A percentile compares a stretch with the other conserved stretches of the same genome.
Evolutionary conservation across 2,329 filamentous ascomycete genomes (phyloP).

Genomic region (Blastomyces emzantsi): DNA sequence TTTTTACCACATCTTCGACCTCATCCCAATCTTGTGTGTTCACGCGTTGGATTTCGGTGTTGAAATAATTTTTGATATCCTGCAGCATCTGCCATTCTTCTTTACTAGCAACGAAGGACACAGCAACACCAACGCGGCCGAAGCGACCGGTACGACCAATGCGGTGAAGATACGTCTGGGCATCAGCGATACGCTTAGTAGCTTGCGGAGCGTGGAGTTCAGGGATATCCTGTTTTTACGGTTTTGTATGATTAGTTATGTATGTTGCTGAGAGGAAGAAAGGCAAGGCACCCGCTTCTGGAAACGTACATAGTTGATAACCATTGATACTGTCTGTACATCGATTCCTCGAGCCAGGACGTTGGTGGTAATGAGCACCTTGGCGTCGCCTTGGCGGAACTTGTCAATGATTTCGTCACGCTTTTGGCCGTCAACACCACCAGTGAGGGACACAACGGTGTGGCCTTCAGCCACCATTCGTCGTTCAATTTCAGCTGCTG

Average conservation of each 20-base stretch:
- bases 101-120: conserved; percentile 86
- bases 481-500: conserved; percentile 72
- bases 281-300: not conserved
- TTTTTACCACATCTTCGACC: conserved; percentile 74
- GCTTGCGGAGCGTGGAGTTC: conserved; percentile 50
- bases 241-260: conserved; percentile 6
- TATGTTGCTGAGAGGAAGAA: too few relatives aligned
- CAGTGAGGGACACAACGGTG: conserved; percentile 81
- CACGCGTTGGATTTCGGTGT: conserved; percentile 70
- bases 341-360: conserved; percentile 95
- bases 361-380: conserved; percentile 97
- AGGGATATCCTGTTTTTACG: conserved; percentile 50
- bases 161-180: conserved; percentile 93
- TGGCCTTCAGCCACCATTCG: conserved; percentile 86
- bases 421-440: conserved; percentile 72
- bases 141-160: conserved; percentile 97
- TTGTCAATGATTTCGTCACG: conserved; percentile 77
- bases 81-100: conserved; percentile 70
- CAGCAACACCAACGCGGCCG: conserved; percentile 88
- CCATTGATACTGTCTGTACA: conserved; percentile 84
- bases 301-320: conserved; percentile 75
- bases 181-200: conserved; percentile 63
- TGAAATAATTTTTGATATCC: conserved; percentile 70
- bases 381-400: conserved; percentile 78
- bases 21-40: conserved; percentile 84